Evolutionary conservation across 23 red algal genomes (phyloP).

Genomic region (Gracilariopsis chorda): DNA sequence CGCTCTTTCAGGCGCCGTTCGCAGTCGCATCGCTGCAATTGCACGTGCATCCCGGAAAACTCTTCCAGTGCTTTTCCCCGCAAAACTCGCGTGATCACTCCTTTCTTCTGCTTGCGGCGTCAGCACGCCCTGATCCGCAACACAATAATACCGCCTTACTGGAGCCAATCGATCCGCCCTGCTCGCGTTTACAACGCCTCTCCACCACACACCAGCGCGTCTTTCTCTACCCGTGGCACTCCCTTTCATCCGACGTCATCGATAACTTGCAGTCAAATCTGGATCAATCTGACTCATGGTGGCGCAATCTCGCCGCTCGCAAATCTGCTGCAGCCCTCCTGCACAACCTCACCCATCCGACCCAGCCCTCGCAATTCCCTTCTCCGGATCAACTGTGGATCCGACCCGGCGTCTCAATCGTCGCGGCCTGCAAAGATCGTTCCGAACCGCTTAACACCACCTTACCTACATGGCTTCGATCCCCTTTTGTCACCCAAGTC

Average conservation of each 20-base stretch:
- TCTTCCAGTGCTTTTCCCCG: no score
- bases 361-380: neutral
- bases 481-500: slow-evolving; percentile 41
- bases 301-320: neutral
- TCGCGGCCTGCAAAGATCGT: slow-evolving; percentile 88
- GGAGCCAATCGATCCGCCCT: neutral
- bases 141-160: neutral
- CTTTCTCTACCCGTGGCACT: neutral
- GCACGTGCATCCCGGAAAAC: no score
- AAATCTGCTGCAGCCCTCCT: neutral
- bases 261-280: neutral
- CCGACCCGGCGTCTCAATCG: slow-evolving; percentile 22
- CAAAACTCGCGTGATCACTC: no score
- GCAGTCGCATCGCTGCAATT: no score
- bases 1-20: neutral
- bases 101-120: neutral
- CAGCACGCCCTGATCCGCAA: neutral
- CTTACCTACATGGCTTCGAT: slow-evolving; percentile 37
- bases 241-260: neutral
- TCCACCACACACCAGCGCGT: neutral
- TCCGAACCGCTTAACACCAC: slow-evolving; percentile 8
- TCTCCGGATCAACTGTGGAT: slow-evolving; percentile 67
- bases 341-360: neutral
- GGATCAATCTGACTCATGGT: neutral
- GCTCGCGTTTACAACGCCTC: neutral